Base-by-base conservation (phyloP, 805 yeast species). In the Teunomyces kruisii region DNA sequence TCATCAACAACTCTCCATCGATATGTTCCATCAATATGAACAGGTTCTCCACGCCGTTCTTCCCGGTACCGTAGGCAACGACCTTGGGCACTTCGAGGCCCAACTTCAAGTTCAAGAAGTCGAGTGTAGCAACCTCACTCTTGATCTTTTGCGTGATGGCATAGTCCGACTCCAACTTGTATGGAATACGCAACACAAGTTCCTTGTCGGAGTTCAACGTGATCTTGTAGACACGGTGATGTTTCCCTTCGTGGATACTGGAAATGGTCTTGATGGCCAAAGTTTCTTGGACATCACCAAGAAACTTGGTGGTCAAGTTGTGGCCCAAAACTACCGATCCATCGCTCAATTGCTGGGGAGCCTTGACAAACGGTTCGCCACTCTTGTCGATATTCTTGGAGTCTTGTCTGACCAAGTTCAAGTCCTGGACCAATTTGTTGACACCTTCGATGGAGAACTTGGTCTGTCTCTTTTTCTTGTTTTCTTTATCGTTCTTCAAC, bases 91-190 rank as follows among this genome's bases (percentile, higher is more conserved):
- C 87, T 17, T 78, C 75, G 40, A 86, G 64, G 1, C 81, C 81
- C 44, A 87, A 67, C 59, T 88, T 88, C 51, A 78, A 65, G 29
- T 73, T 64, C 44, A 84, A 74, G 64, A 87, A 94, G 65, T 92
- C 98, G 74, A 88, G 72, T 1, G 98, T 92, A 15, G 99, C 99
- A 43, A 84, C 97, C 65, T 92, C 99, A 61, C 90, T 81, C 62
- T 86, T 83, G 57, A 92, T 74, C 54, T 88, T 83, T 49, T 84
- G 75, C 39, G 80, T 75, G 45, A 81, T 81, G 27, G 83, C 76
- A 43, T 74, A 74, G 46, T 84, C 87, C 15, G 89, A 75, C 41
- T 85, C 86, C 47, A 84, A 68, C 42, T 80, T 78, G 62, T 94
- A 94, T 16, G 98, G 99, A 43, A 94, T 79, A 64, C 99, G 80